Evolutionary conservation across 345 rosid genomes (phyloP), one percentile per base, ranked within the genome.

Genomic region (Rhizophora apiculata): DNA sequence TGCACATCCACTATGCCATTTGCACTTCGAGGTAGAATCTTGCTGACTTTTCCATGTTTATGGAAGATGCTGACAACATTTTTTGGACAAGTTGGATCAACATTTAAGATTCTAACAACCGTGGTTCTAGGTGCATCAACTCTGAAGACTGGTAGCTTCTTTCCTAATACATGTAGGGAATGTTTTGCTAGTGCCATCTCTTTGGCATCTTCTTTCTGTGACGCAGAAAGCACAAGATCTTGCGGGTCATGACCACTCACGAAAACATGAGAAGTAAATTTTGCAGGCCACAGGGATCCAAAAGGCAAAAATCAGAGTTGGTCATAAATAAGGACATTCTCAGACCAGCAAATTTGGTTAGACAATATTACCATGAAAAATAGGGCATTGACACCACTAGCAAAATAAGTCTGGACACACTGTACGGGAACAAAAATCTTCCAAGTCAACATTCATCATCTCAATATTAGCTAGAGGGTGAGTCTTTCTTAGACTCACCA

Each of bases 61-160:
- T 3, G 55, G 74, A 78, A 83, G 21, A 69, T 8, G 21, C 49
- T 21, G 5, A 4, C 8, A 6, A 2, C 37, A 32, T 6, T 26
- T 49, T 10, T 22, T 2, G 0, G 21, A 31, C 16, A 8, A 5
- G 6, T 21, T 19, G 31, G 24, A 1, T 32, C n/a, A 32, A 67
- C 22, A 70, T 75, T 83, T 37, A 73, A 59, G 60, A 83, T 61
- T 66, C 84, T 80, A 24, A 70, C 78, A 18, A 75, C 80, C 27
- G 82, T 83, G 72, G 86, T 83, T 70, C 78, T 78, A 51, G 86
- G 86, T 74, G 72, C 64, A 80, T 83, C 86, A 64, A 83, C 74
- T 76, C 86, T 83, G 26, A 75, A 74, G 71, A 83, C 68, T 15
- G 43, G 39, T 24, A 78, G 58, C 74, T 68, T 36, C 68, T 54